phyloP scores from a whole-genome alignment of 2,329 filamentous ascomycete species.

The Colletotrichum truncatum region DNA sequence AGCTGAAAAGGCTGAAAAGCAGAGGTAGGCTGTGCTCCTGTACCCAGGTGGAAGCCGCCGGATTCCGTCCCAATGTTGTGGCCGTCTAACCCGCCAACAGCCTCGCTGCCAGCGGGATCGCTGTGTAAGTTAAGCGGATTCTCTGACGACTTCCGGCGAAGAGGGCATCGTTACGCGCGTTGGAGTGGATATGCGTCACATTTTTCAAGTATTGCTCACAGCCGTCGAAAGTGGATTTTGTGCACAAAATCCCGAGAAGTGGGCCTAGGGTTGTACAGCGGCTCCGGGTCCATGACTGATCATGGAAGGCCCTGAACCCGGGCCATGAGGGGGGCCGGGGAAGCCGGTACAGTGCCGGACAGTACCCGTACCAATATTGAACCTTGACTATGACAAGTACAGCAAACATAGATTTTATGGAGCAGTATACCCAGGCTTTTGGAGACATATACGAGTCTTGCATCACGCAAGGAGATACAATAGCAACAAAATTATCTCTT shows the following conservation, averaged over 20 bases:
- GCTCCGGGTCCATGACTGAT: neutral
- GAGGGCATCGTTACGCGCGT: neutral
- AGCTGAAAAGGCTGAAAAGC: neutral
- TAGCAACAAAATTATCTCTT: neutral
- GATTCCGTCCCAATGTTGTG: neutral
- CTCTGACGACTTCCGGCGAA: neutral
- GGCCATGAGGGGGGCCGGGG: neutral
- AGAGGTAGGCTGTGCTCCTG: neutral
- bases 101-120: neutral
- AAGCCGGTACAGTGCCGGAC: neutral
- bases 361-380: neutral
- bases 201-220: neutral
- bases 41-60: neutral
- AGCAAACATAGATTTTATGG: neutral
- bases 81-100: too few species aligned
- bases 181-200: neutral
- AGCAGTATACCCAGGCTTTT: too few species aligned
- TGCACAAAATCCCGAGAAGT: slow-evolving; percentile 6
- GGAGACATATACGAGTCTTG: neutral
- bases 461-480: neutral
- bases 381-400: neutral
- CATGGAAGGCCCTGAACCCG: neutral
- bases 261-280: neutral
- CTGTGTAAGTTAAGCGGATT: neutral
- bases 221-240: neutral